These are phyloP conservation scores for Corrigiola litoralis DNA, from an alignment of 179 eudicot species.

Conservation along the genomic window DNA sequence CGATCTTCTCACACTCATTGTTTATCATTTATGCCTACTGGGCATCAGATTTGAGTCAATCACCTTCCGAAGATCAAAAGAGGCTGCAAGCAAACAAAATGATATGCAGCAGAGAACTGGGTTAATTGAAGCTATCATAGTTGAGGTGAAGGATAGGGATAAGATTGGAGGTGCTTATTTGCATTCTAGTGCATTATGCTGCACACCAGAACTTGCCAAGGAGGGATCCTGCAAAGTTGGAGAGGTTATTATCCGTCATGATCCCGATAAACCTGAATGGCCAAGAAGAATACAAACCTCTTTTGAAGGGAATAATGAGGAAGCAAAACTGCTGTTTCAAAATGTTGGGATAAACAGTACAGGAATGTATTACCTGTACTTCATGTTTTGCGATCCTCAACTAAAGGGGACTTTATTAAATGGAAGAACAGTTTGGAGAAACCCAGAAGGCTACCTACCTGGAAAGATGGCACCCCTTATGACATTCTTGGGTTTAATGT, in stretches of 20 bases:
- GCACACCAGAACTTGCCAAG: constrained; percentile 56
- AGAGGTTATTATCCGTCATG: constrained; percentile 63
- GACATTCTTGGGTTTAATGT: constrained; percentile 82
- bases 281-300: constrained; percentile 55
- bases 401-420: constrained; percentile 58
- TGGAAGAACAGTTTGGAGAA: constrained; percentile 94
- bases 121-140: constrained; percentile 72
- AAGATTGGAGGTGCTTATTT: constrained; percentile 75
- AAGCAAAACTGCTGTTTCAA: constrained; percentile 44
- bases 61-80: constrained; percentile 59
- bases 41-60: constrained; percentile 67
- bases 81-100: constrained; percentile 61
- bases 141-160: constrained; percentile 89
- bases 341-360: constrained; percentile 63
- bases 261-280: constrained; percentile 64
- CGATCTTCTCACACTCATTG: too few species aligned
- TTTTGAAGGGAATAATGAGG: constrained; percentile 50
- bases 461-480: constrained; percentile 87
- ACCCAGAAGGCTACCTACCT: constrained; percentile 88
- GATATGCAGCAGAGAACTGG: constrained; percentile 72
- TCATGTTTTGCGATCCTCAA: constrained; percentile 73
- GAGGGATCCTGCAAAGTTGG: constrained; percentile 64
- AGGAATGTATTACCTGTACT: constrained; percentile 88
- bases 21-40: too few species aligned
- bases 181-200: constrained; percentile 60